phyloP scores from a whole-genome alignment of 768 basidiomycete genomes.

The Macrolepiota dolichaula region DNA sequence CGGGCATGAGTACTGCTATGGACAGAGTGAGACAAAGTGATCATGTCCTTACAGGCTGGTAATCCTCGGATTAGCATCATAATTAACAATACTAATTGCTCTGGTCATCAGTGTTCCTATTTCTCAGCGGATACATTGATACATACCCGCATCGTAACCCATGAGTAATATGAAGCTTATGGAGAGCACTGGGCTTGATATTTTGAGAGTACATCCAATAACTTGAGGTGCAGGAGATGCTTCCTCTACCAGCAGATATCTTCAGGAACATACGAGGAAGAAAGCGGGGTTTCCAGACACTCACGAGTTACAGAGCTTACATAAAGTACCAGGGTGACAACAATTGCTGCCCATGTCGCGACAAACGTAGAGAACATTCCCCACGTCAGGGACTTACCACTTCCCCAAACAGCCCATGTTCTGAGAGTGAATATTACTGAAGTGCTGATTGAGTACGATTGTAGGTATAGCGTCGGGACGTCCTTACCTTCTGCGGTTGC shows the following conservation, averaged over 20 bases:
- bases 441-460: background rate
- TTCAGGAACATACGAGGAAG: too few relatives aligned
- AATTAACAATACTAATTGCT: background rate
- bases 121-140: too few relatives aligned
- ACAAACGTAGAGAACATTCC: background rate
- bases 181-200: background rate
- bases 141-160: constrained; percentile 4
- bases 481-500: background rate
- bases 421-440: constrained; percentile 8
- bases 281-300: background rate
- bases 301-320: background rate
- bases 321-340: background rate
- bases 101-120: background rate
- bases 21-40: background rate
- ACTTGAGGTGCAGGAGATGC: background rate
- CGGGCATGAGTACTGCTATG: background rate
- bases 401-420: constrained; percentile 5
- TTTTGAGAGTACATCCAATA: background rate
- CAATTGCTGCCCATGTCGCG: background rate
- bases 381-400: background rate
- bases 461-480: background rate
- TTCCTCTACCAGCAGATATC: background rate
- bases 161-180: background rate
- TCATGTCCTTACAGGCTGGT: background rate
- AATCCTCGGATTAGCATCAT: constrained; percentile 1